Evolutionary conservation across 441 rosid genomes (phyloP).

Genomic region (Gossypium trilobum): DNA sequence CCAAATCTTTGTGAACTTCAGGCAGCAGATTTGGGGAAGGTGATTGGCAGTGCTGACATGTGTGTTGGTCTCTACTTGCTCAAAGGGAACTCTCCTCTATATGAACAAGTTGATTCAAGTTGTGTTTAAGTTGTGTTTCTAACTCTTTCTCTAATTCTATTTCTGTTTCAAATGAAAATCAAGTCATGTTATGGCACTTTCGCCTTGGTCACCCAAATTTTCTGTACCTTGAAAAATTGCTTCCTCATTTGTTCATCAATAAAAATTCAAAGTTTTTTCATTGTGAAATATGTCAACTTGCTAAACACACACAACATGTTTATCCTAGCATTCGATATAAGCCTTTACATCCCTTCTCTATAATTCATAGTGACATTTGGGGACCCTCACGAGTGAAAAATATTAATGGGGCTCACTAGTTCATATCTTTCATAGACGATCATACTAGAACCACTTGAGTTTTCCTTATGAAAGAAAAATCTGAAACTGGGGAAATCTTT

Average conservation of each 20-base stretch:
- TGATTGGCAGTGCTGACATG: not conserved
- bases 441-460: no score
- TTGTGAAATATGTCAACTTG: not conserved
- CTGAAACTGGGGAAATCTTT: no score
- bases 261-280: not conserved
- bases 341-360: not conserved
- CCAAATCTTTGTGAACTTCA: not conserved
- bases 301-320: not conserved
- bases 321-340: not conserved
- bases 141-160: not conserved
- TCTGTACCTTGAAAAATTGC: not conserved
- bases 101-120: not conserved
- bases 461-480: no score
- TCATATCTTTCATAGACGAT: no score
- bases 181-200: not conserved
- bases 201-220: not conserved
- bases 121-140: not conserved
- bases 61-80: not conserved
- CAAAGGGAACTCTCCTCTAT: not conserved
- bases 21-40: not conserved
- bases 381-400: no score
- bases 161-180: not conserved
- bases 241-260: not conserved
- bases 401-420: no score
- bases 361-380: no score